Percentiles rank a stretch among this genome's conserved stretches.
Evolutionary conservation across 495 filamentous ascomycete genomes (phyloP).

Genomic region (Letharia columbiana): DNA sequence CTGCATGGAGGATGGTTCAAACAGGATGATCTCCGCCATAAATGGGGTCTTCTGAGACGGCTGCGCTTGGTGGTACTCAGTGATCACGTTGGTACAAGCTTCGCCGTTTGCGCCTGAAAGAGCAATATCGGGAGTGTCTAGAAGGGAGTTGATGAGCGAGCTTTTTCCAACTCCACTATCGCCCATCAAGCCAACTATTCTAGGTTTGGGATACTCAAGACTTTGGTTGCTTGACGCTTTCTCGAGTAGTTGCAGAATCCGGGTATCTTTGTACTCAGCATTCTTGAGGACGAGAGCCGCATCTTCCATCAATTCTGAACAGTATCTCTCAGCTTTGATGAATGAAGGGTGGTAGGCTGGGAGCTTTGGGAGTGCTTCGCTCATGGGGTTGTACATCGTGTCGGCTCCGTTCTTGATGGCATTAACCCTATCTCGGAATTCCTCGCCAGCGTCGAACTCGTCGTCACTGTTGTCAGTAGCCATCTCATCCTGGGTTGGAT

Average conservation of each 20-base stretch:
- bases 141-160: slow-evolving; percentile 11
- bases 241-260: neutral
- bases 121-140: slow-evolving; percentile 8
- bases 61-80: neutral
- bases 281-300: neutral
- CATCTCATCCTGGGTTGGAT: neutral
- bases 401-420: neutral
- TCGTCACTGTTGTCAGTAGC: neutral
- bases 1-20: neutral
- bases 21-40: neutral
- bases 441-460: neutral
- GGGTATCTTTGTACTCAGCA: neutral
- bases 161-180: slow-evolving; percentile 11
- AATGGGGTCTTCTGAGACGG: slow-evolving; percentile 1
- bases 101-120: neutral
- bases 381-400: neutral
- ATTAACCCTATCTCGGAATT: slow-evolving; percentile 5
- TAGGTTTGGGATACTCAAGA: neutral
- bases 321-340: neutral
- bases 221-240: neutral
- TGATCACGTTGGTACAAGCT: slow-evolving; percentile 13
- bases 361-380: neutral
- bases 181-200: neutral
- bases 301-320: slow-evolving; percentile 2
- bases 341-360: slow-evolving; percentile 14